Evolutionary conservation across 352 stramenopile genomes (phyloP).

Genomic region (Globisporangium takayamanum): DNA sequence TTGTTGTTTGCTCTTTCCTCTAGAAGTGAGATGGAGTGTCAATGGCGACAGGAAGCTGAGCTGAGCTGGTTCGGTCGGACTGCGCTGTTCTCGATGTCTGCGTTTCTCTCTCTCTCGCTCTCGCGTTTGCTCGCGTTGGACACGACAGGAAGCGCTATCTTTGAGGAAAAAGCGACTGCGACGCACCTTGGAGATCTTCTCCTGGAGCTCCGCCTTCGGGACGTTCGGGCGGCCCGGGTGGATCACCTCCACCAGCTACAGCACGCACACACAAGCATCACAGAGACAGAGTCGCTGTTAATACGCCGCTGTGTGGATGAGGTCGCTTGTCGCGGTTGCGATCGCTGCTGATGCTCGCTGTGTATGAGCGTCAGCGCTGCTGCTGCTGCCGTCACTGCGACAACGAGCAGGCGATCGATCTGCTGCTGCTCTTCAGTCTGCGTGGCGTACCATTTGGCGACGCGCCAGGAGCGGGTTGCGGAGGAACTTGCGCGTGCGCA

Average conservation of each 20-base stretch:
- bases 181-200: slow-evolving; percentile 95
- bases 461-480: slow-evolving; percentile 96
- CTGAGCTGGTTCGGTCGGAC: too few species aligned
- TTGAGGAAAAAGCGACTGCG: neutral
- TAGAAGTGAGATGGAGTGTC: too few species aligned
- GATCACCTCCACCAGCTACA: slow-evolving; percentile 97
- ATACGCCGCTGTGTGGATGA: neutral
- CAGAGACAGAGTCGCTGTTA: neutral
- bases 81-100: too few species aligned
- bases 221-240: slow-evolving; percentile 97
- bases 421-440: too few species aligned
- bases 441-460: slow-evolving; percentile 93
- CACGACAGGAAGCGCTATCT: neutral
- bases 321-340: neutral
- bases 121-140: neutral
- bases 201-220: slow-evolving; percentile 95
- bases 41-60: too few species aligned
- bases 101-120: neutral
- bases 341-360: neutral
- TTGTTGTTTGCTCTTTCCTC: too few species aligned
- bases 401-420: too few species aligned
- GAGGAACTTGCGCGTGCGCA: slow-evolving; percentile 99
- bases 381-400: neutral
- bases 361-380: neutral
- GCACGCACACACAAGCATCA: neutral